phyloP scores from a whole-genome alignment of 306 rosid genomes.

The Trifolium pratense region DNA sequence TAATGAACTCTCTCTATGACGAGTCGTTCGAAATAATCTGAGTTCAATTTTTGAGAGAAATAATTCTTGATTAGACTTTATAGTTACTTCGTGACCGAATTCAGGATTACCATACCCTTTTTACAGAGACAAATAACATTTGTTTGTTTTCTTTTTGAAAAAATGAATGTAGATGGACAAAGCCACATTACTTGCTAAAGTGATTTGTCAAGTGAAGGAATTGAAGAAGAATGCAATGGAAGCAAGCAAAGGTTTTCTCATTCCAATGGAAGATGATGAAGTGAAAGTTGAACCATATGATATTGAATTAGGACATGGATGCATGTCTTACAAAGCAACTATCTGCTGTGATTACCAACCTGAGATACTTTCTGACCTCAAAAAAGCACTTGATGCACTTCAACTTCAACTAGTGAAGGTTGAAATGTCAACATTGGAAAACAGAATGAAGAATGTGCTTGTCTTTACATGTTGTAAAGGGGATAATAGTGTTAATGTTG shows the following conservation, averaged over 20 bases:
- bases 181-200: constrained; percentile 82
- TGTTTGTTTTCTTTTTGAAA: not conserved
- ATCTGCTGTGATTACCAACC: constrained; percentile 72
- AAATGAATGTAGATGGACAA: constrained; percentile 70
- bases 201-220: constrained; percentile 70
- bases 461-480: constrained; percentile 55
- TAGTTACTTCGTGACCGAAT: too few relatives aligned
- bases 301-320: constrained; percentile 48
- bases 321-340: constrained; percentile 63
- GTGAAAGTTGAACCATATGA: constrained; percentile 67
- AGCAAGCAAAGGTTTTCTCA: constrained; percentile 67
- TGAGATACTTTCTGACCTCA: constrained; percentile 71
- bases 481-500: constrained; percentile 38
- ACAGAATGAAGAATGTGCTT: constrained; percentile 64
- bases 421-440: constrained; percentile 81
- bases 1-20: too few relatives aligned
- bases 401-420: constrained; percentile 58
- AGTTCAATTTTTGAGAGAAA: too few relatives aligned
- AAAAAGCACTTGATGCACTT: constrained; percentile 68
- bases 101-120: too few relatives aligned
- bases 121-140: not conserved
- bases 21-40: too few relatives aligned
- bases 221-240: constrained; percentile 72
- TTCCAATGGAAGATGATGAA: constrained; percentile 84
- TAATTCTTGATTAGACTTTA: too few relatives aligned